A percentile compares a stretch with the other conserved stretches of the same genome.
These are phyloP conservation scores for Medicago truncatula DNA, from an alignment of 306 rosid genomes.

Conservation along the genomic window MtrunA17r5.0-ANR NC_053044.1:34242501-34243000, in stretches of 20 bases:
- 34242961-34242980: background rate
- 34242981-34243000: background rate
- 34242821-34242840: slow-evolving; percentile 33
- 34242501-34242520: background rate
- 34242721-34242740: background rate
- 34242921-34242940: slow-evolving; percentile 15
- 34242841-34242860: slow-evolving; percentile 21
- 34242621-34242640: background rate
- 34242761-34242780: slow-evolving; percentile 2
- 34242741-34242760: background rate
- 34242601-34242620: background rate
- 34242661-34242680: background rate
- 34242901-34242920: slow-evolving; percentile 14
- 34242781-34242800: background rate
- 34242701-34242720: background rate
- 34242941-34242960: background rate
- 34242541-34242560: background rate
- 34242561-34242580: background rate
- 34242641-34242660: background rate
- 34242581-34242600: background rate
- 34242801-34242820: slow-evolving; percentile 24
- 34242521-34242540: background rate
- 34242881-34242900: slow-evolving; percentile 4
- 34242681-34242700: background rate
- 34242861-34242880: slow-evolving; percentile 18